Evolutionary conservation across 2,329 filamentous ascomycete genomes (phyloP), one percentile per base, ranked within the genome.

Genomic region (Fusarium sp.): DNA sequence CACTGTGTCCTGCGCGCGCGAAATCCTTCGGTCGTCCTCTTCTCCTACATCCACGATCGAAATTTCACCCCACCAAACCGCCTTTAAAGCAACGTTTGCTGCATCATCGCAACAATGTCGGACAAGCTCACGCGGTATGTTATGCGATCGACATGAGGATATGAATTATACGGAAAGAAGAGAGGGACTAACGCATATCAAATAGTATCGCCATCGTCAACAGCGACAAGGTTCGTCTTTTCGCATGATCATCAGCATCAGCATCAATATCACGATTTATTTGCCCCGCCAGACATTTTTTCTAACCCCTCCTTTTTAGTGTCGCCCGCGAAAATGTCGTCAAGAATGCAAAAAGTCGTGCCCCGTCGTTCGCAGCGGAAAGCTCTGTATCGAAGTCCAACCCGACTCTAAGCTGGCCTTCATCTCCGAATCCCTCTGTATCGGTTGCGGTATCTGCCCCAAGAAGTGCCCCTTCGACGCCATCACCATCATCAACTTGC

Each of bases 281-380:
- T 46, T 71, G 66, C 74, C 75, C 73, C 72, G 66, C 74, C 73
- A 63, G 64, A 63, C 37, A 69, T 56, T 70, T 56, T 70, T 69
- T 68, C 68, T 69, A 60, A 74, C 73, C 72, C 69, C 68, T 76
- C 73, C 62, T 57, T 65, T 65, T 60, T 70, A 81, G 80, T 81
- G 80, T 76, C 77, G 75, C 53, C 79, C 78, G 68, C 74, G 71
- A 77, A 98, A 98, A 93, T 98, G 96, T 82, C 91, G 95, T 74
- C 95, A 98, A 85, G 96, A 99, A 83, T 99, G 96, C 88, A 98
- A 98, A 82, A 98, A 98, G 82, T 95, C 94, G 29, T 99, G 96
- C 81, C 94, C 97, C 29, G 96, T 99, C 69, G 96, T 99, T 74
- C 93, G 95, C 77, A 97, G 94, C 65, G 96, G 96, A 83, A 98